A percentile compares a stretch with the other conserved stretches of the same genome.
These are phyloP conservation scores for Pyrenula aspistea DNA, from an alignment of 495 filamentous ascomycete genomes.

Conservation along the genomic window DNA sequence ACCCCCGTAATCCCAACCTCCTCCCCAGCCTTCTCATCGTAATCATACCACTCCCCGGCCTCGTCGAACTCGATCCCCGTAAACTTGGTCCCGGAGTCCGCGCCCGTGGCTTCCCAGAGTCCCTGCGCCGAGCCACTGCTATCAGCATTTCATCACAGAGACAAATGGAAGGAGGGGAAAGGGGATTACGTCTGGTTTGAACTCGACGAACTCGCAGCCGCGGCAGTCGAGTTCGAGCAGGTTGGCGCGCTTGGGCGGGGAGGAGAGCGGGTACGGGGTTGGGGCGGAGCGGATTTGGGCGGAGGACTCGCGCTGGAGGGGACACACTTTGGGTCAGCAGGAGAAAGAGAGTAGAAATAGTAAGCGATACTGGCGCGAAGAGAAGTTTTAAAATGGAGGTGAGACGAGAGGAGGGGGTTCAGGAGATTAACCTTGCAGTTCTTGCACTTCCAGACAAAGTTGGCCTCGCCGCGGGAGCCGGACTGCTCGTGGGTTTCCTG, in stretches of 20 bases:
- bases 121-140: slow-evolving; percentile 45
- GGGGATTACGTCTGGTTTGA: slow-evolving; percentile 62
- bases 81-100: slow-evolving; percentile 70
- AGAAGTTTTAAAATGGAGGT: neutral
- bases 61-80: slow-evolving; percentile 67
- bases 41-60: slow-evolving; percentile 75
- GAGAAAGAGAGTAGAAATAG: neutral
- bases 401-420: neutral
- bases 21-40: slow-evolving; percentile 68
- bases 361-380: neutral
- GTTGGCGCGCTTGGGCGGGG: slow-evolving; percentile 60
- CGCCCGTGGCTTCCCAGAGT: slow-evolving; percentile 75
- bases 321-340: slow-evolving; percentile 3
- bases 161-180: neutral
- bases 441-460: slow-evolving; percentile 97
- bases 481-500: slow-evolving; percentile 81
- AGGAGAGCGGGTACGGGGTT: slow-evolving; percentile 45
- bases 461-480: slow-evolving; percentile 85
- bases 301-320: slow-evolving; percentile 45
- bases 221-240: slow-evolving; percentile 87
- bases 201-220: slow-evolving; percentile 83
- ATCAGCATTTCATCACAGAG: neutral
- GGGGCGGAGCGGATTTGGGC: slow-evolving; percentile 64
- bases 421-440: slow-evolving; percentile 57
- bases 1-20: slow-evolving; percentile 88